A percentile compares a stretch with the other conserved stretches of the same genome.
phyloP scores from a whole-genome alignment of 257 asterid genomes.

The Solanum etuberosum region DNA sequence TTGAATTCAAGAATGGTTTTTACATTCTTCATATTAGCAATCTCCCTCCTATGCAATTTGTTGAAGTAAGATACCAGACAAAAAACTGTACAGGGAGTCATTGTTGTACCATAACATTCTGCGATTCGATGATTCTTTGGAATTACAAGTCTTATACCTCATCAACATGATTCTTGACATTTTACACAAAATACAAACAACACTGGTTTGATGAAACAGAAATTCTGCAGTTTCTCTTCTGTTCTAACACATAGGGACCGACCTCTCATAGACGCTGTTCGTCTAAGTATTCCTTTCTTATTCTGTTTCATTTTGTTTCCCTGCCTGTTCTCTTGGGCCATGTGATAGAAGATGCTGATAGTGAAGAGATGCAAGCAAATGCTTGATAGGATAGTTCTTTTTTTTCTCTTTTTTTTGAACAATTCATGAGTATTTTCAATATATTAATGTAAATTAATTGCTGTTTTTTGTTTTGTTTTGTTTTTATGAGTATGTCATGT shows the following conservation, averaged over 20 bases:
- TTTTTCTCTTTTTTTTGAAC: neutral
- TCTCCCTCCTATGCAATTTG: conserved; percentile 16
- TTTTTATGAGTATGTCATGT: neutral
- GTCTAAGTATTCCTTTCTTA: neutral
- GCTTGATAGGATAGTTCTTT: neutral
- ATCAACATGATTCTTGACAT: conserved; percentile 7
- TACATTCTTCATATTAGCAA: conserved; percentile 25
- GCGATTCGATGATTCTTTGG: conserved; percentile 12
- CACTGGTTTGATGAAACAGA: neutral
- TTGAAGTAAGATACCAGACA: conserved; percentile 15
- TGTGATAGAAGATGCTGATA: neutral
- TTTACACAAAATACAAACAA: neutral
- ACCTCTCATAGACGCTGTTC: neutral
- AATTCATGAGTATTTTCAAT: neutral
- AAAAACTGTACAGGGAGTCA: neutral
- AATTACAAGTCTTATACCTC: neutral
- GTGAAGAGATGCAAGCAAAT: neutral
- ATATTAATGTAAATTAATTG: neutral
- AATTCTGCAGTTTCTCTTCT: neutral
- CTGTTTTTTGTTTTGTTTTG: neutral
- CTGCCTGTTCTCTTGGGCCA: neutral
- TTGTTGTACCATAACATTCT: neutral
- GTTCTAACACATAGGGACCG: neutral
- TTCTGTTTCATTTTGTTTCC: neutral
- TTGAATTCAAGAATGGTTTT: conserved; percentile 16